Base-by-base conservation (phyloP, 495 filamentous ascomycete species). In the Hamigera avellanea region DNA sequence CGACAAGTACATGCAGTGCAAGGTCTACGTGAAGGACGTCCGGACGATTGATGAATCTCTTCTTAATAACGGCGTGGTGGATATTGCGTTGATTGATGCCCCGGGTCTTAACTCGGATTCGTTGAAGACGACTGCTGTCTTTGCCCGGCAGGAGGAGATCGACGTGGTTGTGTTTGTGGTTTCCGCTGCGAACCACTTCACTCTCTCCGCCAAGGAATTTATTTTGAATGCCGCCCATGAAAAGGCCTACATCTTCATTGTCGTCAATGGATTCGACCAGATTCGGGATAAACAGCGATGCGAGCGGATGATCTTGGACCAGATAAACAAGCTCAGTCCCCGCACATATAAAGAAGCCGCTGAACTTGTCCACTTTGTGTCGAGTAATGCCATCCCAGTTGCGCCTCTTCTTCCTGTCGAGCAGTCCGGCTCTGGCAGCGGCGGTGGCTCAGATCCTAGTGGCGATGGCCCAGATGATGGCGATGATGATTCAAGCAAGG, bases 161-260 rank as follows among this genome's bases (percentile, higher is more conserved):
- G 91, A 98, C 57, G 91, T 98, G 3, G 93, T 98, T 14, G 91
- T 98, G 1, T 98, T 96, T 42, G 91, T 98, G 16, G 93, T 98
- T 8, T 93, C 86, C 21, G 91, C 93, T 10, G 87, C 86, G 26
- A 96, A 98, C 48, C 93, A 95, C 56, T 96, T 98, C 56, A 98
- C 91, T 1, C 73, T 87, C 33, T 91, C 89, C 2, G 88, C 93
- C 8, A 95, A 86, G 53, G 87, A 98, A 43, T 98, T 98, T 53
- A 95, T 98, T 42, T 77, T 83, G 64, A 88, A 88, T 37, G 91
- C 91, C 8, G 93, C 91, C 10, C 76, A 86, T 31, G 91, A 98
- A 52, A 98, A 98, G 53, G 89, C 89, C 9, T 96, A 98, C 50
- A 89, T 98, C 45, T 98, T 98, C 66, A 91, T 98, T 63, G 91